Conservation (phyloP, 768 basidiomycete species). For the Cystobasidium ongulense region DNA sequence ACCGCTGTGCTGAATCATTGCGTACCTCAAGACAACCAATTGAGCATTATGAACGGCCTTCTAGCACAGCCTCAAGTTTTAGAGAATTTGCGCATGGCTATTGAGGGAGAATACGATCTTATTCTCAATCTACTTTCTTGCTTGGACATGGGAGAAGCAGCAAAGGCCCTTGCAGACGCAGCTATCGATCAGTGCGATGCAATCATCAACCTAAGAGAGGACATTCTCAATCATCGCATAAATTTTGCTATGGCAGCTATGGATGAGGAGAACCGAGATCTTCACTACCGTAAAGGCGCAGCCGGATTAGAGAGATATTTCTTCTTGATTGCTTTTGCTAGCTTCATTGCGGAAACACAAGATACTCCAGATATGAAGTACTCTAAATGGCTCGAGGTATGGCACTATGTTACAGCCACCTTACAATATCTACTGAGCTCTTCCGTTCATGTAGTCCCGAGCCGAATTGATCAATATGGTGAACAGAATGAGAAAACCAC, state of each 20-base stretch:
- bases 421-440: constrained; percentile 54
- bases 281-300: constrained; percentile 56
- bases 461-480: constrained; percentile 72
- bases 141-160: constrained; percentile 70
- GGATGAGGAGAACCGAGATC: constrained; percentile 47
- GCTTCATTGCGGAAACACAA: constrained; percentile 54
- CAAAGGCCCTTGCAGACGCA: constrained; percentile 83
- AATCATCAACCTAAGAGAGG: constrained; percentile 82
- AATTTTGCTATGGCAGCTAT: constrained; percentile 48
- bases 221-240: constrained; percentile 70
- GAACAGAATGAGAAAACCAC: constrained; percentile 46
- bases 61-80: constrained; percentile 69
- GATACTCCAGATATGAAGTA: constrained; percentile 49
- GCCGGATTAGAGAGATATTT: constrained; percentile 86
- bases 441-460: constrained; percentile 57
- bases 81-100: constrained; percentile 78
- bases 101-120: constrained; percentile 83
- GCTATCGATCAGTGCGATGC: constrained; percentile 84
- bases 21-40: constrained; percentile 56
- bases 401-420: background rate
- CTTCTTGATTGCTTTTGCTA: constrained; percentile 88
- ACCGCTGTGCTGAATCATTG: constrained; percentile 47
- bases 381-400: constrained; percentile 13
- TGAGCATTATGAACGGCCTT: constrained; percentile 68
- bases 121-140: constrained; percentile 85